Evolutionary conservation across 306 rosid genomes (phyloP), one percentile per base, ranked within the genome.

Genomic region (Casuarina glauca): DNA sequence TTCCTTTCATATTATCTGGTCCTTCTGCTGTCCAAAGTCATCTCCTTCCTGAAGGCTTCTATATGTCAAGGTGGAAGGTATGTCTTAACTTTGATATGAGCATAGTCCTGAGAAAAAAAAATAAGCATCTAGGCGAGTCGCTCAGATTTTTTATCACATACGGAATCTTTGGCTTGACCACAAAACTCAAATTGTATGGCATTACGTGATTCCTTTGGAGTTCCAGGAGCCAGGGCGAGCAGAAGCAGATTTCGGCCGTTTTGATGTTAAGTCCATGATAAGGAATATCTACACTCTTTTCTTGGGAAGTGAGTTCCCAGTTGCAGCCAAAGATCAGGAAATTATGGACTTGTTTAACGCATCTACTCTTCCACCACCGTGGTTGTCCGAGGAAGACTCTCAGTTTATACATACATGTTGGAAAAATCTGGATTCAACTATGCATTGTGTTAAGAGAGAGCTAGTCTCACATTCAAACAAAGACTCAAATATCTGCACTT

Each of bases 291-390:
- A 88, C 61, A 82, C 70, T 26, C 89, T 90, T 52, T 90, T 86
- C 82, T 88, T 92, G 10, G 46, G 72, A 67, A 85, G 85, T 73
- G 91, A 88, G 76, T 42, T 90, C 1, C 92, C 95, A 19, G 19
- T 82, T 45, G 95, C 90, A 3, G 66, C 64, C 35, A 75, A 81
- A 57, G 78, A 81, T 73, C 84, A 86, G 54, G 92, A 90, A 80
- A 86, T 90, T 73, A 90, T 87, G 94, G 94, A 86, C 74, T 80
- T 87, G 87, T 82, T 77, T 49, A 81, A 87, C 74, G 91, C 90
- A 3, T 77, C 90, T 20, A 55, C 74, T 67, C 91, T 87, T 45
- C 74, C 87, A 2, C 90, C 93, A 7, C 73, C 89, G 48, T 80
- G 94, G 89, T 78, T 90, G 75, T 87, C 91, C 2, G 90, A 87